Conservation (phyloP, 1,139 yeast species). For the Sugiyamaella paludigena region DNA sequence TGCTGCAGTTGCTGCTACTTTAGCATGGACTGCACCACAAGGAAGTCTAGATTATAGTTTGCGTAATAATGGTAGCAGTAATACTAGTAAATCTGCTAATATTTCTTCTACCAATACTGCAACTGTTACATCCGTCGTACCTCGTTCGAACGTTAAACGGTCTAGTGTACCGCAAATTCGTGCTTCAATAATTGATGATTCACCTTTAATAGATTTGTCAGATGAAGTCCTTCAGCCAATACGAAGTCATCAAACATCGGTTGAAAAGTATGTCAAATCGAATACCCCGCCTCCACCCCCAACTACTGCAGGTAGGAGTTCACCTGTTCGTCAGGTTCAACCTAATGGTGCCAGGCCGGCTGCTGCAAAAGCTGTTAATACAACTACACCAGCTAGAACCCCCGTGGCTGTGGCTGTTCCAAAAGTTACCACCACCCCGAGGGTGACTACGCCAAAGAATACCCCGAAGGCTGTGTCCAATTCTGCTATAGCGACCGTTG, state of each 20-base stretch:
- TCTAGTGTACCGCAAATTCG: constrained; percentile 2
- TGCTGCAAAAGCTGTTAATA: too few relatives aligned
- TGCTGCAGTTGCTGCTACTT: constrained; percentile 29
- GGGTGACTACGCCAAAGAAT: too few relatives aligned
- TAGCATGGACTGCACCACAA: constrained; percentile 26
- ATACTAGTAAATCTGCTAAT: neutral
- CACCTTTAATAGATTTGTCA: constrained; percentile 15
- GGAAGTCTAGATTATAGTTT: too few relatives aligned
- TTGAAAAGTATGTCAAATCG: neutral
- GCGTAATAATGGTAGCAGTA: neutral
- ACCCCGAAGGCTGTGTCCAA: neutral
- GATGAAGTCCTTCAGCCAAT: constrained; percentile 11
- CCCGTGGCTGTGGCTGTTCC: too few relatives aligned
- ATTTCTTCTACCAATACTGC: neutral
- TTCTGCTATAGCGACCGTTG: constrained; percentile 7
- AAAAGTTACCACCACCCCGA: too few relatives aligned
- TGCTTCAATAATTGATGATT: constrained; percentile 13
- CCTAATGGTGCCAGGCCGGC: constrained; percentile 1
- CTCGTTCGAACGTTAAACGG: neutral
- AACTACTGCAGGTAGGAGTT: constrained; percentile 2
- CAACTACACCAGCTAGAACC: neutral
- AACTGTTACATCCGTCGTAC: neutral
- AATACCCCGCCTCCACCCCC: constrained; percentile 4
- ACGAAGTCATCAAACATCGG: constrained; percentile 5
- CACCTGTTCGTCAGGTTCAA: constrained; percentile 3